Conservation (phyloP, 2,329 filamentous ascomycete species). For the Aurifilum marmelostoma region DNA sequence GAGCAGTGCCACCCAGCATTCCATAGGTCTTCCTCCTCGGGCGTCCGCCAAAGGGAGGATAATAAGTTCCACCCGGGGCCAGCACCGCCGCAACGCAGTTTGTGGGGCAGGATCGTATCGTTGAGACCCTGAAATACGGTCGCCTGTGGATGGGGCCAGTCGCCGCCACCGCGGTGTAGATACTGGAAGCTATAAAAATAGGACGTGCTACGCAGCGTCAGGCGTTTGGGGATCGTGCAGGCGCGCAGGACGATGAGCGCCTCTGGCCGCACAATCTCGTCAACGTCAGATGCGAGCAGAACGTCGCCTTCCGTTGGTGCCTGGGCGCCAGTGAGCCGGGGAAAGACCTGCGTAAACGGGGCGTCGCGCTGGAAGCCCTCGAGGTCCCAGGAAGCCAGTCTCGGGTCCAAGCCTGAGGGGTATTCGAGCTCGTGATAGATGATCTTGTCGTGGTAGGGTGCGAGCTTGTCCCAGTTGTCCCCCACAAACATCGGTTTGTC, state of each 20-base stretch:
- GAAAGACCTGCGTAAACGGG: constrained; percentile 60
- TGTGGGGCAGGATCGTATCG: constrained; percentile 55
- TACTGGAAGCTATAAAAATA: constrained; percentile 64
- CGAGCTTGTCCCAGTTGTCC: constrained; percentile 56
- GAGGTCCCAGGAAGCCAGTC: constrained; percentile 48
- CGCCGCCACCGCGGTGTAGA: constrained; percentile 44
- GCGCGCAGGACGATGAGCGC: constrained; percentile 52
- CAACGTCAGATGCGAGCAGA: constrained; percentile 62
- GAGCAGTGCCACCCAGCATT: constrained; percentile 66
- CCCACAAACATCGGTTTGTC: constrained; percentile 58
- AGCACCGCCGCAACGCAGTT: constrained; percentile 56
- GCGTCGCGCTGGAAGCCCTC: constrained; percentile 60
- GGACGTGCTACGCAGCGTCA: constrained; percentile 55
- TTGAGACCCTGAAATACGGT: constrained; percentile 54
- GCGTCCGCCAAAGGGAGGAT: constrained; percentile 40
- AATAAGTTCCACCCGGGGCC: constrained; percentile 37
- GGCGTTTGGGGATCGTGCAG: constrained; percentile 55
- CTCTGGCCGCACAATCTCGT: constrained; percentile 60
- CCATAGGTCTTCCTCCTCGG: constrained; percentile 49
- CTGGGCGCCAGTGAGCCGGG: constrained; percentile 45
- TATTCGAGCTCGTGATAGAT: constrained; percentile 60
- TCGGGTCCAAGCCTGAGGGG: constrained; percentile 44
- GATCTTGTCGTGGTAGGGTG: constrained; percentile 58
- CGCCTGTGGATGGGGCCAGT: constrained; percentile 64
- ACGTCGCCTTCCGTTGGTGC: constrained; percentile 55